A percentile compares a stretch with the other conserved stretches of the same genome.
Conservation (phyloP, 208 protist species). For the Eutreptiella sp. region DNA sequence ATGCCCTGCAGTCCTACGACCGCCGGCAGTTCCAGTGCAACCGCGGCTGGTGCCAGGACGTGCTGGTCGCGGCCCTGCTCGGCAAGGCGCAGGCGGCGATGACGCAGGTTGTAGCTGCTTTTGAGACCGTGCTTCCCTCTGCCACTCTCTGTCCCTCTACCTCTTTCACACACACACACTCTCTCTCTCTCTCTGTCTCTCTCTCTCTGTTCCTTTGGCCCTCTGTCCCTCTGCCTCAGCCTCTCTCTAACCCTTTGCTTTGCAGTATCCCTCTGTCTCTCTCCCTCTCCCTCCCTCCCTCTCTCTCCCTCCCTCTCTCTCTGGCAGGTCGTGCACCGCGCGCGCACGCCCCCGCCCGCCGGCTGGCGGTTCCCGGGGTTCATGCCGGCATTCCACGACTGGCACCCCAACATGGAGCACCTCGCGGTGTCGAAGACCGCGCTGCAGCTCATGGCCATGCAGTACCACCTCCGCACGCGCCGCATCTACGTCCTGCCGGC, state of each 20-base stretch:
- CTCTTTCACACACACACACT: too few species aligned
- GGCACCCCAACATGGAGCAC: background rate
- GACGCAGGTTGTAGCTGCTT: background rate
- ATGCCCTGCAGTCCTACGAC: background rate
- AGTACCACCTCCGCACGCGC: background rate
- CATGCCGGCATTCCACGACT: conserved; percentile 2
- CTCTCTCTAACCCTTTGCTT: too few species aligned
- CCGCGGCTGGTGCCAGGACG: background rate
- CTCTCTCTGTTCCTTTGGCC: too few species aligned
- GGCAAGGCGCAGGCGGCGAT: background rate
- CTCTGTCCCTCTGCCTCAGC: too few species aligned
- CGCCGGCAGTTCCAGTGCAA: background rate
- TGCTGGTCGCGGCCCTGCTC: conserved; percentile 4
- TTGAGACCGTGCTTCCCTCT: too few species aligned
- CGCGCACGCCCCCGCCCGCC: background rate
- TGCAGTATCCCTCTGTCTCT: too few species aligned
- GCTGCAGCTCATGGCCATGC: background rate
- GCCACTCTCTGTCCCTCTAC: too few species aligned
- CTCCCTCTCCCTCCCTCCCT: too few species aligned
- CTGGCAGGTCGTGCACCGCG: too few species aligned
- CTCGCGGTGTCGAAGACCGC: background rate
- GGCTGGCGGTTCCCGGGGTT: conserved; percentile 1
- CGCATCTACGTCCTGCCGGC: background rate
- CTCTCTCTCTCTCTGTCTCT: too few species aligned
- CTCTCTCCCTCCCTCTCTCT: too few species aligned